Percentiles rank a stretch among this genome's conserved stretches.
phyloP scores from a whole-genome alignment of 192 early-diverging fungal genomes.

The Pilobolus umbonatus region DNA sequence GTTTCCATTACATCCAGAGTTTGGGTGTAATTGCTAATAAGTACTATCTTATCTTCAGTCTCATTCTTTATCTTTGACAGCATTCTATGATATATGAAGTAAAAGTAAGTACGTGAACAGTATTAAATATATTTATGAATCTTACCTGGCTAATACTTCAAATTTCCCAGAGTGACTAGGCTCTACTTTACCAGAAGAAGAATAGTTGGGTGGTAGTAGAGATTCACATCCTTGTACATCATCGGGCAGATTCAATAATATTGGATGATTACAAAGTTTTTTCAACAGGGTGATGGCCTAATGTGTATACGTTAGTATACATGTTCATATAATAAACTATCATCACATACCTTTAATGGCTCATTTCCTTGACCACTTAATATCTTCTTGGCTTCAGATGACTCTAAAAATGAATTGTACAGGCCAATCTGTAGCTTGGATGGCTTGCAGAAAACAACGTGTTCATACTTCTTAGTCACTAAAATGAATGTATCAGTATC shows the following conservation, averaged over 20 bases:
- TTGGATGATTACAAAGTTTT: constrained; percentile 97
- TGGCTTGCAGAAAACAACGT: constrained; percentile 94
- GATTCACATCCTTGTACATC: constrained; percentile 57
- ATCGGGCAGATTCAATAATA: constrained; percentile 66
- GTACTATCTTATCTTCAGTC: constrained; percentile 90
- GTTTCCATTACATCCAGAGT: constrained; percentile 92
- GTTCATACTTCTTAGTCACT: constrained; percentile 97
- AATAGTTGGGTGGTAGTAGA: constrained; percentile 52
- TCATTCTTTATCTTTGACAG: constrained; percentile 64
- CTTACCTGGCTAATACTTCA: constrained; percentile 62
- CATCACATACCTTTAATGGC: constrained; percentile 62
- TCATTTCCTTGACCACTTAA: constrained; percentile 71
- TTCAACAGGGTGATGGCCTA: constrained; percentile 86
- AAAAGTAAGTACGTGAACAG: background rate
- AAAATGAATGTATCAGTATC: background rate
- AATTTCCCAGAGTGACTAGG: constrained; percentile 84
- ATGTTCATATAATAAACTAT: too few species aligned
- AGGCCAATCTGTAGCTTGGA: constrained; percentile 70
- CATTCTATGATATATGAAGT: constrained; percentile 45
- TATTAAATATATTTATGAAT: constrained; percentile 7
- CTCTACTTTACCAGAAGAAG: constrained; percentile 36
- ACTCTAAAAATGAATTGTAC: constrained; percentile 75
- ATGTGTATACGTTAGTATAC: background rate
- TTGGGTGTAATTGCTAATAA: constrained; percentile 99
- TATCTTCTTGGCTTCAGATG: constrained; percentile 65